Percentiles rank a stretch among this genome's conserved stretches.
Evolutionary conservation across 2,329 filamentous ascomycete genomes (phyloP).

Genomic region (Tolypocladium tundrense): DNA sequence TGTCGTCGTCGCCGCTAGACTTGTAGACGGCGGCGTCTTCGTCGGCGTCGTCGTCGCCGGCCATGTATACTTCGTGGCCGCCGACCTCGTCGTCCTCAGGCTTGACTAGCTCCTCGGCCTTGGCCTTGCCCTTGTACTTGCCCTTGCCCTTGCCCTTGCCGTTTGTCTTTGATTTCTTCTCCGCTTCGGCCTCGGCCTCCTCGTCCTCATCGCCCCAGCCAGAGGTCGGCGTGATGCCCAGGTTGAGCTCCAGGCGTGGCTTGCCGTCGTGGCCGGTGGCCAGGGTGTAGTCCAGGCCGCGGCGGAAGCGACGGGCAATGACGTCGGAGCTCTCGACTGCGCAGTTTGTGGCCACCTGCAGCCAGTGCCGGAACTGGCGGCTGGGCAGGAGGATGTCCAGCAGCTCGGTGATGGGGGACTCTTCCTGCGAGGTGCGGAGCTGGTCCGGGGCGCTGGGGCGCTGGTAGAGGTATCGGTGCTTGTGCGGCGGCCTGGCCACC

Average conservation of each 20-base stretch:
- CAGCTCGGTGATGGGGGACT: slow-evolving; percentile 62
- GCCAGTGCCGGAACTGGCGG: slow-evolving; percentile 78
- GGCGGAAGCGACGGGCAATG: slow-evolving; percentile 77
- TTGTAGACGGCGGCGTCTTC: slow-evolving; percentile 85
- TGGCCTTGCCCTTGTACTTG: slow-evolving; percentile 22
- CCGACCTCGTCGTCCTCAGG: slow-evolving; percentile 48
- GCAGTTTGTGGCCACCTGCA: slow-evolving; percentile 71
- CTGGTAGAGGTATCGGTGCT: slow-evolving; percentile 84
- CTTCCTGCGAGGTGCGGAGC: slow-evolving; percentile 25
- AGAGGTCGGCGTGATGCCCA: slow-evolving; percentile 72
- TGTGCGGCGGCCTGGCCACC: slow-evolving; percentile 82
- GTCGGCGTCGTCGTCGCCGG: slow-evolving; percentile 61
- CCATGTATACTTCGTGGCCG: slow-evolving; percentile 89
- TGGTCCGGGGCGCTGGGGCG: slow-evolving; percentile 37
- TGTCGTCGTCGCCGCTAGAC: slow-evolving; percentile 64
- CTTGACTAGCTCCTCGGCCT: slow-evolving; percentile 19
- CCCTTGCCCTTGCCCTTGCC: slow-evolving; percentile 12
- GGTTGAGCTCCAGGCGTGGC: slow-evolving; percentile 74
- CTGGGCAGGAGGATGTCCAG: slow-evolving; percentile 77
- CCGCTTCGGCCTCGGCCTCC: slow-evolving; percentile 27
- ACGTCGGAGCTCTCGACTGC: slow-evolving; percentile 64
- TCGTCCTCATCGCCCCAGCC: slow-evolving; percentile 71
- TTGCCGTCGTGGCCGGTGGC: slow-evolving; percentile 74
- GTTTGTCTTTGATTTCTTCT: slow-evolving; percentile 21
- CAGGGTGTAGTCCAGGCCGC: slow-evolving; percentile 82